Percentiles rank a stretch among this genome's conserved stretches.
Evolutionary conservation across 495 filamentous ascomycete genomes (phyloP).

Genomic region (Durotheca rogersii): DNA sequence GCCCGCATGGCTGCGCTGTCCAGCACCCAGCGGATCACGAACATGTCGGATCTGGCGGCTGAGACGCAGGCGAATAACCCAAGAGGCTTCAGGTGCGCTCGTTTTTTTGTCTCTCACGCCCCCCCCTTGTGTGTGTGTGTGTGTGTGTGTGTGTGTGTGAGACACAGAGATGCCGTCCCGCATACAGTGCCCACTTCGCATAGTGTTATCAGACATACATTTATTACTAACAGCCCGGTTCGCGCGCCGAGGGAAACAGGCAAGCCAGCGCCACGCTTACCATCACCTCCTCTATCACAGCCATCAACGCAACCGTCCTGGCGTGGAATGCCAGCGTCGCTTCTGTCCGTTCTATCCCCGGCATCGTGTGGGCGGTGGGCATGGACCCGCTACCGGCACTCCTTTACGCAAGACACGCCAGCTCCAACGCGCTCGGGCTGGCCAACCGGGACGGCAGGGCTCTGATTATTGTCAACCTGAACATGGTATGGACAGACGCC

Average conservation of each 20-base stretch:
- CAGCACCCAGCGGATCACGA: neutral
- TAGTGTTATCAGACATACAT: too few relatives aligned
- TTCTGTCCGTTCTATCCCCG: neutral
- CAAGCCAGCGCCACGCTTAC: conserved; percentile 10
- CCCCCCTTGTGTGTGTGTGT: too few relatives aligned
- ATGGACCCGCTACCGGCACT: conserved; percentile 47
- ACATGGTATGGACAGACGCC: neutral
- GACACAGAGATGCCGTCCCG: too few relatives aligned
- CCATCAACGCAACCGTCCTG: conserved; percentile 21
- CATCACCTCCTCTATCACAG: conserved; percentile 3
- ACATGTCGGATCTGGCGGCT: conserved; percentile 3
- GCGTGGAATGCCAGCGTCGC: conserved; percentile 20
- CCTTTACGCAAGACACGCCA: conserved; percentile 40
- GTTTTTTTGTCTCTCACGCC: neutral
- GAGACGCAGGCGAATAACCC: conserved; percentile 1
- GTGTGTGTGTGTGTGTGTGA: too few relatives aligned
- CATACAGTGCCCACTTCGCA: too few relatives aligned
- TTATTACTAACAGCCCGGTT: too few relatives aligned
- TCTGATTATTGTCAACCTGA: conserved; percentile 2
- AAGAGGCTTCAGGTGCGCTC: neutral
- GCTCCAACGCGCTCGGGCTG: conserved; percentile 52
- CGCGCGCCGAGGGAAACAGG: too few relatives aligned
- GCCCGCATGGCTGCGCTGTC: neutral
- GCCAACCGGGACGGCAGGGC: conserved; percentile 30
- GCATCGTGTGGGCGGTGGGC: conserved; percentile 25